phyloP scores from a whole-genome alignment of 139 green algal species.

The Coelastrella sp. region DNA sequence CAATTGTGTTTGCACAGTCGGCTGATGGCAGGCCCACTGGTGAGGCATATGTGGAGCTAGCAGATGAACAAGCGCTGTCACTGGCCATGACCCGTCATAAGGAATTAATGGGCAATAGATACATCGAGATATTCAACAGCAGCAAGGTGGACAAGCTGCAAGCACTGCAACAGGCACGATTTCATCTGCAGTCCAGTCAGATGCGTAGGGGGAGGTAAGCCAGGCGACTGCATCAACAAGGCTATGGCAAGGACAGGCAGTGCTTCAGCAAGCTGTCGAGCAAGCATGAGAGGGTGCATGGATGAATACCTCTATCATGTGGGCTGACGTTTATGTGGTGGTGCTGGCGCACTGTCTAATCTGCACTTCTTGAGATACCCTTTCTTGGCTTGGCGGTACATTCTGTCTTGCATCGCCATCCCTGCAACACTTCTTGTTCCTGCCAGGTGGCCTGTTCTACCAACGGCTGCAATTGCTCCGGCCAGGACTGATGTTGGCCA shows the following conservation, averaged over 20 bases:
- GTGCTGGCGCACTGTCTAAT: neutral
- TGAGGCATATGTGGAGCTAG: conserved; percentile 89
- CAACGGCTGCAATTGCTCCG: too few relatives aligned
- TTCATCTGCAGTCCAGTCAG: neutral
- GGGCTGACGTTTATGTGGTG: neutral
- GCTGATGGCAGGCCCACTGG: conserved; percentile 85
- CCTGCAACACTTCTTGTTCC: neutral
- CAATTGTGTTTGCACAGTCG: conserved; percentile 76
- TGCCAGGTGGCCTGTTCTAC: too few relatives aligned
- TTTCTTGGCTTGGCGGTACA: neutral
- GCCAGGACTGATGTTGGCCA: too few relatives aligned
- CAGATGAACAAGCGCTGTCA: conserved; percentile 61
- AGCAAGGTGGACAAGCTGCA: conserved; percentile 76
- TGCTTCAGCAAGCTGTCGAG: neutral
- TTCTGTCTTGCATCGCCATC: neutral
- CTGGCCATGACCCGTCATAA: conserved; percentile 78
- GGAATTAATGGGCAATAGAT: conserved; percentile 74
- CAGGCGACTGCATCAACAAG: neutral
- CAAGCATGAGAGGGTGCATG: neutral
- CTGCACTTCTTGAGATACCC: neutral
- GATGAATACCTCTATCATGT: neutral
- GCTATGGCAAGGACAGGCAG: neutral
- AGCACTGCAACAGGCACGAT: conserved; percentile 49
- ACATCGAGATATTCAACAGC: conserved; percentile 85
- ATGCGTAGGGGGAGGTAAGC: neutral